These are phyloP conservation scores for Xylariaceae sp. DNA, from an alignment of 2,329 filamentous ascomycete genomes.

Conservation along the genomic window DNA sequence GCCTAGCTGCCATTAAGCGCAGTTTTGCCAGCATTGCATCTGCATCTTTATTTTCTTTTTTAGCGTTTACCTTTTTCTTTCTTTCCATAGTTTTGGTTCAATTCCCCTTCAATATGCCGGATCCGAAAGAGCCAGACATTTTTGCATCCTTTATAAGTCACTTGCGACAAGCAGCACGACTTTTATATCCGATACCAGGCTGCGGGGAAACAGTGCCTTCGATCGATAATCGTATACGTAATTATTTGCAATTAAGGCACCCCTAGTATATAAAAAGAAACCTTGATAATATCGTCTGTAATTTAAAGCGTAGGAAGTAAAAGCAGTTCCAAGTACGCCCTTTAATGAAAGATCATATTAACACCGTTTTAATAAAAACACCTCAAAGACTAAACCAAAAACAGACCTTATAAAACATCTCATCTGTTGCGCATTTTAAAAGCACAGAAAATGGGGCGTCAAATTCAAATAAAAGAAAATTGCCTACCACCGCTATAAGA, in stretches of 20 bases:
- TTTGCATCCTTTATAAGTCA: slow-evolving; percentile 17
- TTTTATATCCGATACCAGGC: slow-evolving; percentile 8
- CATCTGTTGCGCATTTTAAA: slow-evolving; percentile 1
- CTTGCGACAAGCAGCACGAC: slow-evolving; percentile 16
- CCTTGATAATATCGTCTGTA: slow-evolving; percentile 9
- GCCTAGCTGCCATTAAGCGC: too few species aligned
- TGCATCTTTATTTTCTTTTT: too few species aligned
- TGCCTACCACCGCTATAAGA: slow-evolving; percentile 8
- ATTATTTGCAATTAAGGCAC: slow-evolving; percentile 13
- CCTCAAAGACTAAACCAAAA: neutral
- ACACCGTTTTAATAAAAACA: too few species aligned
- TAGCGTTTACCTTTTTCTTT: too few species aligned
- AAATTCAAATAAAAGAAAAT: slow-evolving; percentile 15
- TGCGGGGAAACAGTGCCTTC: slow-evolving; percentile 13
- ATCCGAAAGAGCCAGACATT: neutral
- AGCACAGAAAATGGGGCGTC: slow-evolving; percentile 8
- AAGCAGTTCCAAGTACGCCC: neutral
- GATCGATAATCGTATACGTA: slow-evolving; percentile 16
- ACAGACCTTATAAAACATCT: slow-evolving; percentile 10
- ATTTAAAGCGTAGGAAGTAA: slow-evolving; percentile 15
- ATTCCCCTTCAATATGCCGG: neutral
- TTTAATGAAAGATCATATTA: too few species aligned
- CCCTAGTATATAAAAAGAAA: slow-evolving; percentile 7
- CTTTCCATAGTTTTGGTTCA: too few species aligned
- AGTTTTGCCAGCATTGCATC: too few species aligned